phyloP scores from a whole-genome alignment of 2,329 filamentous ascomycete genomes.

The Geosmithia putterillii region DNA sequence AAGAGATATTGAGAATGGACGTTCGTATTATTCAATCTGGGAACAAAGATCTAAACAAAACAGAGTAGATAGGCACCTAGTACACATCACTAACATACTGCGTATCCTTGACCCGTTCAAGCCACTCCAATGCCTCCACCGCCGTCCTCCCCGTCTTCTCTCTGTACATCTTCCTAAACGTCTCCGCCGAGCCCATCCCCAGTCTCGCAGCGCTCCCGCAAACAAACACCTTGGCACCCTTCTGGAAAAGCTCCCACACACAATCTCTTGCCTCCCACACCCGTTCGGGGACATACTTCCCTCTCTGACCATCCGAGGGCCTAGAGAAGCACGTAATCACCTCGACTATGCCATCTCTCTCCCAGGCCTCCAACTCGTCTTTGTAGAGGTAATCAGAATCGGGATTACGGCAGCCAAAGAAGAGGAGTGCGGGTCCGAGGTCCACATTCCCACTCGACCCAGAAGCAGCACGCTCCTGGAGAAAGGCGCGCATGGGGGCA shows the following conservation, averaged over 20 bases:
- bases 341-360: not conserved
- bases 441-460: constrained; percentile 25
- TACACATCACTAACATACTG: too few species aligned
- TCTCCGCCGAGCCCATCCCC: not conserved
- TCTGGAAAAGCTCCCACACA: constrained; percentile 17
- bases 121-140: too few species aligned
- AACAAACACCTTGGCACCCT: constrained; percentile 41
- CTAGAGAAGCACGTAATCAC: not conserved
- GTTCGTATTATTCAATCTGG: too few species aligned
- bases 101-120: too few species aligned
- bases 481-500: constrained; percentile 42
- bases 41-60: too few species aligned
- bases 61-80: too few species aligned
- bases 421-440: constrained; percentile 41
- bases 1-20: too few species aligned
- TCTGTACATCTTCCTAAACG: too few species aligned
- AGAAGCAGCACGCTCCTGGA: constrained; percentile 10
- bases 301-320: constrained; percentile 5
- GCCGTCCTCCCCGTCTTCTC: too few species aligned
- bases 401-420: constrained; percentile 31
- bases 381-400: constrained; percentile 19
- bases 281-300: not conserved
- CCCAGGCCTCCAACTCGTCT: not conserved
- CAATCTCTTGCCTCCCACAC: constrained; percentile 11
- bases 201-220: constrained; percentile 29